Percentiles rank a stretch among this genome's conserved stretches.
phyloP scores from a whole-genome alignment of 805 yeast species.

The Candida michaelii region DNA sequence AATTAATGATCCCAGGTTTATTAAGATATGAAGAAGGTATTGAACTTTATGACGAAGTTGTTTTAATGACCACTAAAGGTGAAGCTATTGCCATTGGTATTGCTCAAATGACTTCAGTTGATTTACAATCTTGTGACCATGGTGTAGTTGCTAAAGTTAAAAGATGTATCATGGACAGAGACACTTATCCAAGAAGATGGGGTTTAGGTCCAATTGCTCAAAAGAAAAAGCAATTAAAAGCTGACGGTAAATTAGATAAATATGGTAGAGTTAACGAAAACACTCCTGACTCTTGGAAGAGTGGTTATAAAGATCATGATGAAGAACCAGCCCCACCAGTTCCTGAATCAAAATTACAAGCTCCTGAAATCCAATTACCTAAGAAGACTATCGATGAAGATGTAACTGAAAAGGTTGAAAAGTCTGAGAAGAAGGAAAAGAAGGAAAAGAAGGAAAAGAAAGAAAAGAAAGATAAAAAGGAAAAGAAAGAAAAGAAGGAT shows the following conservation, averaged over 20 bases:
- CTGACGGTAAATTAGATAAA: slow-evolving; percentile 95
- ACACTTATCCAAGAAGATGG: slow-evolving; percentile 99
- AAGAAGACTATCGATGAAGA: slow-evolving; percentile 52
- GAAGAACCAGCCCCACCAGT: slow-evolving; percentile 60
- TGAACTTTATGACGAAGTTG: slow-evolving; percentile 96
- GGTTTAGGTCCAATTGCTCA: slow-evolving; percentile 98
- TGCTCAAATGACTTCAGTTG: slow-evolving; percentile 99
- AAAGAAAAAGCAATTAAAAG: slow-evolving; percentile 97
- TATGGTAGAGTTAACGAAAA: slow-evolving; percentile 90
- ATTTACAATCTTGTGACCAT: slow-evolving; percentile 93
- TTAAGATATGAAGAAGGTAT: slow-evolving; percentile 97
- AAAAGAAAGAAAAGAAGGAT: slow-evolving; percentile 47
- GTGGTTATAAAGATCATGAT: slow-evolving; percentile 69
- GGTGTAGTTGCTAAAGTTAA: slow-evolving; percentile 98
- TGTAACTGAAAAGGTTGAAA: slow-evolving; percentile 25
- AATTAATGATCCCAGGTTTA: slow-evolving; percentile 97
- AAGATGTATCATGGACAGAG: slow-evolving; percentile 99
- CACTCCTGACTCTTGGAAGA: slow-evolving; percentile 93
- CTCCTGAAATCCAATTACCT: slow-evolving; percentile 46
- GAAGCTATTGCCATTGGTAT: slow-evolving; percentile 98
- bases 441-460: slow-evolving; percentile 40
- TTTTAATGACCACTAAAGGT: slow-evolving; percentile 97
- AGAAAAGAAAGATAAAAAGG: slow-evolving; percentile 50
- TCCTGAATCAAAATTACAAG: slow-evolving; percentile 52
- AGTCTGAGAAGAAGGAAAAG: slow-evolving; percentile 24